Evolutionary conservation across 495 filamentous ascomycete genomes (phyloP).

Genomic region (Penicillium pulvis): DNA sequence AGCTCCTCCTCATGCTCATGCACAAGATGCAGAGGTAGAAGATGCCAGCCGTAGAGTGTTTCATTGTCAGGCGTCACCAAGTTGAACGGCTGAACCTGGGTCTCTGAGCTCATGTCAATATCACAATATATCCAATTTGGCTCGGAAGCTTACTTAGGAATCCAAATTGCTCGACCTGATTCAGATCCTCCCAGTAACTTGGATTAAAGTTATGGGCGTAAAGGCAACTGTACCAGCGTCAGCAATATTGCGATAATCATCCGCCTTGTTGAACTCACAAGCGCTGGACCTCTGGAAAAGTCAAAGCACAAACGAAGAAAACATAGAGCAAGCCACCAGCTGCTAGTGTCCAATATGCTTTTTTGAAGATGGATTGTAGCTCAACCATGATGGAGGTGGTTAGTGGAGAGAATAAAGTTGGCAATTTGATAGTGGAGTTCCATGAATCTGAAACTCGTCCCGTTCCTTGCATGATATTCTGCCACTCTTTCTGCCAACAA

Average conservation of each 20-base stretch:
- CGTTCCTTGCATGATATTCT: no score
- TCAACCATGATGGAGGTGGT: constrained; percentile 32
- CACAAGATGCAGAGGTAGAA: constrained; percentile 52
- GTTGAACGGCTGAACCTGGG: constrained; percentile 62
- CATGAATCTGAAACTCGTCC: no score
- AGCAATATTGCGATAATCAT: constrained; percentile 10
- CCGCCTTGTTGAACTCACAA: constrained; percentile 40
- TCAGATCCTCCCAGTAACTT: constrained; percentile 65
- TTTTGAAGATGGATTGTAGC: constrained; percentile 53
- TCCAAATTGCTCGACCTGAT: constrained; percentile 75
- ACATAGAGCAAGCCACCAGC: constrained; percentile 56
- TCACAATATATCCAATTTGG: not conserved
- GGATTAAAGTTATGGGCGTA: constrained; percentile 78
- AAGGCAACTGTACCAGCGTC: constrained; percentile 56
- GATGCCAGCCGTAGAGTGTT: constrained; percentile 62
- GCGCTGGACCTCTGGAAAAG: constrained; percentile 52
- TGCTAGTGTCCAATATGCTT: constrained; percentile 59
- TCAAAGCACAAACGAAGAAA: constrained; percentile 46
- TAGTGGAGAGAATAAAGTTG: not conserved
- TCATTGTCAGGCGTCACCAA: constrained; percentile 59
- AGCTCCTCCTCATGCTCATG: constrained; percentile 16
- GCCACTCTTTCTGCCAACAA: no score
- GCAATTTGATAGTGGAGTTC: not conserved
- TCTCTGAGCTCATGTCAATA: constrained; percentile 40
- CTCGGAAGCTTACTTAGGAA: constrained; percentile 65